Percentiles rank a stretch among this genome's conserved stretches.
These are phyloP conservation scores for Plectosphaerella plurivora DNA, from an alignment of 2,329 filamentous ascomycete genomes.

Conservation along the genomic window DNA sequence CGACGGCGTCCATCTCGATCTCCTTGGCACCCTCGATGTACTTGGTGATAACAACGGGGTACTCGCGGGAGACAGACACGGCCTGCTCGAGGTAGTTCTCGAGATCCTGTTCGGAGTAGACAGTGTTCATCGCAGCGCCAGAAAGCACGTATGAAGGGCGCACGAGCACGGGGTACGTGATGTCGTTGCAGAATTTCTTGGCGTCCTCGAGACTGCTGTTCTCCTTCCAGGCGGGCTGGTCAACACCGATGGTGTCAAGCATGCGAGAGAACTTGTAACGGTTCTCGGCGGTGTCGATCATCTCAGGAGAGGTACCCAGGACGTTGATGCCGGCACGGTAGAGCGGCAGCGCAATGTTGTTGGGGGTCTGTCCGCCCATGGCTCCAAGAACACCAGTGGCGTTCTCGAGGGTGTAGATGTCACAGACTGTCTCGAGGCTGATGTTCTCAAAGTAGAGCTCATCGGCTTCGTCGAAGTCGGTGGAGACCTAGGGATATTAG, in stretches of 20 bases:
- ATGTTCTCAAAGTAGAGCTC: conserved; percentile 96
- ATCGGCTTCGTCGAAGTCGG: conserved; percentile 93
- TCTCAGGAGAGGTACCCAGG: conserved; percentile 92
- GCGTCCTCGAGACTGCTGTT: conserved; percentile 93
- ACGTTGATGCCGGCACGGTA: conserved; percentile 88
- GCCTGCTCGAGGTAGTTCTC: conserved; percentile 87
- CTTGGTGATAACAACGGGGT: conserved; percentile 98
- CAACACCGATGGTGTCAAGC: conserved; percentile 89
- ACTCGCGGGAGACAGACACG: conserved; percentile 86
- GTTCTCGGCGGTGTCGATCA: conserved; percentile 98
- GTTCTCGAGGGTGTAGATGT: conserved; percentile 86
- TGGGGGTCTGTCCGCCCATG: conserved; percentile 96
- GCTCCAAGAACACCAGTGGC: conserved; percentile 84
- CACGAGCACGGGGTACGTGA: conserved; percentile 90
- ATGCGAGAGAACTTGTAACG: conserved; percentile 98
- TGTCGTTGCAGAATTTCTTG: conserved; percentile 77
- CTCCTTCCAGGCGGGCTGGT: conserved; percentile 98
- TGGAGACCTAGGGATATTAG: conserved; percentile 28
- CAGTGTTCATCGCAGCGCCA: conserved; percentile 98
- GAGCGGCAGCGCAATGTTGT: conserved; percentile 92
- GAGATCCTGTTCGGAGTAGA: conserved; percentile 92
- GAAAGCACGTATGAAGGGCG: conserved; percentile 95
- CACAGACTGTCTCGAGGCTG: conserved; percentile 81
- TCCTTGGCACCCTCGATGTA: conserved; percentile 99
- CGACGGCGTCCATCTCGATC: conserved; percentile 99